Conservation (phyloP, 2,329 filamentous ascomycete genomes). For the Aulographum hederae region DNA sequence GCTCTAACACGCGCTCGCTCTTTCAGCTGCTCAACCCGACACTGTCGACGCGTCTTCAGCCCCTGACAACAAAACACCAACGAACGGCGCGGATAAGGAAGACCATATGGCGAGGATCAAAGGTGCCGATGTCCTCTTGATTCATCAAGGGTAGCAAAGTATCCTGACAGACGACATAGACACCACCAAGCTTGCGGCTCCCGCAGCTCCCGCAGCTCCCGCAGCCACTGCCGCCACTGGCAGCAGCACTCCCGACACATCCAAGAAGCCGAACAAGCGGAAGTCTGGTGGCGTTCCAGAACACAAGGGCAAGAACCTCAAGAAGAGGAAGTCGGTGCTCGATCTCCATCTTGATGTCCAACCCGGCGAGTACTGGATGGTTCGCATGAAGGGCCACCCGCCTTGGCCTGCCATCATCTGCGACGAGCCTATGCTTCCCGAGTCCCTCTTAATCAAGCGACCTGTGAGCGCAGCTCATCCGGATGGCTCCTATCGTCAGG, state of each 20-base stretch:
- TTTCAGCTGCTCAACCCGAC: no score
- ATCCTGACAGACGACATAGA: no score
- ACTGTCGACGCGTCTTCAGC: no score
- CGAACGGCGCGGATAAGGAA: no score
- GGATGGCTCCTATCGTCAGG: slow-evolving; percentile 75
- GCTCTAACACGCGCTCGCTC: no score
- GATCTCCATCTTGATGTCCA: slow-evolving; percentile 55
- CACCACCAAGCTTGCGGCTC: background rate
- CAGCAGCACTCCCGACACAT: background rate
- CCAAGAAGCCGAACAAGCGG: slow-evolving; percentile 37
- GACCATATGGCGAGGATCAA: no score
- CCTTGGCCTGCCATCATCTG: slow-evolving; percentile 90
- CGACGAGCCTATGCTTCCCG: slow-evolving; percentile 84
- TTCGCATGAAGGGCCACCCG: slow-evolving; percentile 85
- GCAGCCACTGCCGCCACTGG: background rate
- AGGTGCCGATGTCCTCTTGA: no score
- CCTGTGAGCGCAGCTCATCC: slow-evolving; percentile 67
- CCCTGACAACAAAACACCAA: no score
- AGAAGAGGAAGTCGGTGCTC: slow-evolving; percentile 65
- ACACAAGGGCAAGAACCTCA: slow-evolving; percentile 62
- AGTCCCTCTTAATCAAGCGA: slow-evolving; percentile 54
- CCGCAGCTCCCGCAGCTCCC: background rate
- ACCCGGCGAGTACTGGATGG: slow-evolving; percentile 81
- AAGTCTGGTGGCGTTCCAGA: slow-evolving; percentile 54
- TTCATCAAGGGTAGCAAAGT: no score